Conservation (phyloP, 768 basidiomycete genomes). For the Suillus cothurnatus region DNA sequence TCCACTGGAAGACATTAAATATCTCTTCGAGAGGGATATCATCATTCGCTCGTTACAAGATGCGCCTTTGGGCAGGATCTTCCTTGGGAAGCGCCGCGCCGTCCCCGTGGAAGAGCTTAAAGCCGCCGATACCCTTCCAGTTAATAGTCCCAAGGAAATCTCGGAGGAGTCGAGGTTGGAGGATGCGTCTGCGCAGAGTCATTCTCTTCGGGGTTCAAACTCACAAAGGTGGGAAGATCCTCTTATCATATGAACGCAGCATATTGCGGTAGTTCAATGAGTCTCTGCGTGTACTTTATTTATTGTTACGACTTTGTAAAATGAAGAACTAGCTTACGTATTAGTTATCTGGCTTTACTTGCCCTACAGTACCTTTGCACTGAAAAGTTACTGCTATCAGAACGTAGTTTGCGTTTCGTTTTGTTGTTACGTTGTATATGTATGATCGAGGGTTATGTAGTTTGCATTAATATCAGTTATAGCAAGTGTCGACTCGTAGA, state of each 20-base stretch:
- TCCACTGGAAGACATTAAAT: conserved; percentile 40
- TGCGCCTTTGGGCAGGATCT: conserved; percentile 35
- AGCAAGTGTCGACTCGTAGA: neutral
- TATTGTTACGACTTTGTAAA: neutral
- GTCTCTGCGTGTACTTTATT: neutral
- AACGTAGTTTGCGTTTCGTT: neutral
- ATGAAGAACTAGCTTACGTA: neutral
- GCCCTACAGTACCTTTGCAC: too few species aligned
- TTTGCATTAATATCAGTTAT: neutral
- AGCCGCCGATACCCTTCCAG: neutral
- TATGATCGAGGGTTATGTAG: neutral
- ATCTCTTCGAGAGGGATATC: conserved; percentile 37
- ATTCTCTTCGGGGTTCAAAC: neutral
- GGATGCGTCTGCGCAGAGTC: neutral
- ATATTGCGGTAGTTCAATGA: neutral
- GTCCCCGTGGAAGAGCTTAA: conserved; percentile 30
- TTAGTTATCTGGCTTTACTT: neutral
- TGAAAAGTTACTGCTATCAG: neutral
- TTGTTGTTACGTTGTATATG: neutral
- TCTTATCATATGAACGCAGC: conserved; percentile 5
- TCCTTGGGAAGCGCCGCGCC: conserved; percentile 27
- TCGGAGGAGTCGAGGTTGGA: neutral
- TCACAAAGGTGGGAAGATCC: neutral
- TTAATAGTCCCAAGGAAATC: neutral
- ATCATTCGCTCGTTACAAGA: conserved; percentile 33